A percentile compares a stretch with the other conserved stretches of the same genome.
Evolutionary conservation across 176 grass and related monocot species (phyloP).

Genomic region (Triticum monococcum): DNA sequence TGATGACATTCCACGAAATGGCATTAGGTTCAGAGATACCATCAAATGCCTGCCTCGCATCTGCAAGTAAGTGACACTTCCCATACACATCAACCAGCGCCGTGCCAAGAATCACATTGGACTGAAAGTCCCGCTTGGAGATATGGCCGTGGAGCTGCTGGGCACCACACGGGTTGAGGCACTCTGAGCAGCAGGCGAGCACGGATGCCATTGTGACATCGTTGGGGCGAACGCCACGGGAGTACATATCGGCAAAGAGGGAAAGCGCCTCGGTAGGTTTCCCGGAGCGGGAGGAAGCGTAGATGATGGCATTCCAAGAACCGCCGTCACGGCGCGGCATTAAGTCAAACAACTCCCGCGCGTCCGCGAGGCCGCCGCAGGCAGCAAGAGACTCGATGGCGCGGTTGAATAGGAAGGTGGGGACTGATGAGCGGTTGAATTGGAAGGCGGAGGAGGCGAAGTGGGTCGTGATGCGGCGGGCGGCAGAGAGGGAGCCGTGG

Average conservation of each 20-base stretch:
- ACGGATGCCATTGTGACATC: constrained; percentile 71
- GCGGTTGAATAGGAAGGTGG: constrained; percentile 74
- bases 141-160: constrained; percentile 66
- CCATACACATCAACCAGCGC: constrained; percentile 72
- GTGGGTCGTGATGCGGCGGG: constrained; percentile 56
- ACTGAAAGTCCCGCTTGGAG: constrained; percentile 56
- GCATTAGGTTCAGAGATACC: constrained; percentile 56
- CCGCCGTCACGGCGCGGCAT: constrained; percentile 86
- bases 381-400: constrained; percentile 60
- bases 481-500: constrained; percentile 40
- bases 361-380: constrained; percentile 52
- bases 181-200: constrained; percentile 61
- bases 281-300: constrained; percentile 35
- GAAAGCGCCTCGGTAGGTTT: constrained; percentile 22
- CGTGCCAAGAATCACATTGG: constrained; percentile 69
- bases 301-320: constrained; percentile 88
- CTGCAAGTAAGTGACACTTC: constrained; percentile 54
- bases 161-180: constrained; percentile 43
- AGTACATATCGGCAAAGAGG: constrained; percentile 57
- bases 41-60: constrained; percentile 69
- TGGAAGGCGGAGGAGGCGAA: neutral
- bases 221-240: constrained; percentile 50
- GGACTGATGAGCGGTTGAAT: neutral
- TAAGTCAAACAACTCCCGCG: constrained; percentile 75
- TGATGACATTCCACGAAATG: constrained; percentile 86